Base-by-base conservation (phyloP, 352 stramenopile species). In the Phytophthora tubulina region DNA sequence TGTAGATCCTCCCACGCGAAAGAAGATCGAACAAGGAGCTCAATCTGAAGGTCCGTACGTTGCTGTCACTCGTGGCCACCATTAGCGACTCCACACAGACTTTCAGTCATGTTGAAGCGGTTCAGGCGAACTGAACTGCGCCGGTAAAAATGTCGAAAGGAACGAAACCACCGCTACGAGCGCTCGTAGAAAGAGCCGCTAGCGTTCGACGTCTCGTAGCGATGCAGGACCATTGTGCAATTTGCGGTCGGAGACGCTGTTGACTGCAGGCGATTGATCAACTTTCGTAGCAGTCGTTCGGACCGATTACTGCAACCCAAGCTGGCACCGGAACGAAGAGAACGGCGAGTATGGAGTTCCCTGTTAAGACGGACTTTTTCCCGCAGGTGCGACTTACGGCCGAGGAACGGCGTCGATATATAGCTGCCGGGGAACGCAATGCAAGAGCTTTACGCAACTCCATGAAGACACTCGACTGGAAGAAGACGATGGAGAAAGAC, bases 331-430 rank as follows among this genome's bases (percentile, higher is more conserved):
- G 32, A 50, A 7, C 41, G 27, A 35, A 53, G 41, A 42, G 10
- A 41, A 41, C 36, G 21, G 32, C 13, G 14, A 59, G 10, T 11
- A 93, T 93, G 85, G 84, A 93, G 64, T 88, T 94, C 52, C 87
- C 87, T 6, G 52, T 94, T 17, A 89, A 90, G 71, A 48, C 72
- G 31, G 79, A 88, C 72, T 94, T 93, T 63, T 94, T 94, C 61
- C 84, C 87, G 49, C 66, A 79, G 8, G 67, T 91, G 55, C 76
- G 76, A 49, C 75, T 93, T 53, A 73, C 82, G 13, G 42, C 39
- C 13, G 75, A 89, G 8, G 87, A 93, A 66, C 70, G 66, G 30
- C 52, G 66, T n/a, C 65, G 69, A 38, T 93, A 92, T 63, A 54
- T 82, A 13, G 44, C 71, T 10, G 80, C 66, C n/a, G 82, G 74